Evolutionary conservation across 2,329 filamentous ascomycete species (phyloP).

Genomic region (Exophiala oligosperma): DNA sequence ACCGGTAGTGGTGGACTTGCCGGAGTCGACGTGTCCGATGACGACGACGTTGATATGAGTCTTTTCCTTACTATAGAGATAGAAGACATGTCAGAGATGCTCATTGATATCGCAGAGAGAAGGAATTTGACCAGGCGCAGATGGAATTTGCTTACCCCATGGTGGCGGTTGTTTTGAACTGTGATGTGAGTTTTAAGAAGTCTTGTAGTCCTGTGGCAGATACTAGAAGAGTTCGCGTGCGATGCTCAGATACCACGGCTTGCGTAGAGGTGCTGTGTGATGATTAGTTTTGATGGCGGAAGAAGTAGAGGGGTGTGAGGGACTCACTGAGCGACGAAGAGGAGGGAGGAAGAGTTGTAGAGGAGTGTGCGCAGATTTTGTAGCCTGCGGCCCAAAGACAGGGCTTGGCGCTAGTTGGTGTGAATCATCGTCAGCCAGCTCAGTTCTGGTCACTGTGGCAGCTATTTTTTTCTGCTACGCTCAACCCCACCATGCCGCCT

Average conservation of each 20-base stretch:
- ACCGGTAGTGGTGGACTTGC: constrained; percentile 96
- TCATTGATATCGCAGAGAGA: constrained; percentile 23
- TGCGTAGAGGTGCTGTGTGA: constrained; percentile 52
- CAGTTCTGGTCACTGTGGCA: background rate
- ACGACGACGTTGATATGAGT: constrained; percentile 97
- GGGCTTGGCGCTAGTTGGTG: constrained; percentile 19
- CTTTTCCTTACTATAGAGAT: constrained; percentile 79
- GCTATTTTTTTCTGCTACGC: background rate
- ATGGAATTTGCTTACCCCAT: constrained; percentile 58
- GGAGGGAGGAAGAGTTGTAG: constrained; percentile 23
- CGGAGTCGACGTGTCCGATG: constrained; percentile 99
- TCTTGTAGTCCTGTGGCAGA: constrained; percentile 51
- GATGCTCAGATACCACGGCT: constrained; percentile 54
- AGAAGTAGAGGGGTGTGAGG: constrained; percentile 18
- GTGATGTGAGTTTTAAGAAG: constrained; percentile 32
- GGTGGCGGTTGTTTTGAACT: constrained; percentile 48
- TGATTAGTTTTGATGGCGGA: constrained; percentile 24
- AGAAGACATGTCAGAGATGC: constrained; percentile 21
- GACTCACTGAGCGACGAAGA: constrained; percentile 33
- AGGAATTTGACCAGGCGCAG: constrained; percentile 13
- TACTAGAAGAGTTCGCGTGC: constrained; percentile 44
- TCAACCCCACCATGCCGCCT: constrained; percentile 1
- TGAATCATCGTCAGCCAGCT: constrained; percentile 4
- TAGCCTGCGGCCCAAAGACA: constrained; percentile 21
- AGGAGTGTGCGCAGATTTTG: constrained; percentile 29